Evolutionary conservation across 768 basidiomycete genomes (phyloP), one percentile per base, ranked within the genome.

Genomic region (Podaxis sp.): DNA sequence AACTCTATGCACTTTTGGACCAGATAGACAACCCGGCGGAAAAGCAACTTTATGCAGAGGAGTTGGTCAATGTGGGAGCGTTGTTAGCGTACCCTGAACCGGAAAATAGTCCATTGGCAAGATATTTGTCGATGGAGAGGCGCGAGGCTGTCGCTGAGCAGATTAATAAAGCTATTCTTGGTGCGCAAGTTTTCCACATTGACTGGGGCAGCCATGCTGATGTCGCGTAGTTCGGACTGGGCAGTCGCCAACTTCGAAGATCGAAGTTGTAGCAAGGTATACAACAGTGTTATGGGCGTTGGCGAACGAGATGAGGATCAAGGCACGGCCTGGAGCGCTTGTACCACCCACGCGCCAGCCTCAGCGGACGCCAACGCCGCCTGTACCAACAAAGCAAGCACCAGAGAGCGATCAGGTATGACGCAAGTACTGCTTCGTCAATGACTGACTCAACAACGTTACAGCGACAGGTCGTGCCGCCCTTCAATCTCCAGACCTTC

Each of bases 81-180:
- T 74, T 98, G 33, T 78, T 98, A 49, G 93, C 89, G n/a, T 97
- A 96, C 73, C 82, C 81, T 40, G 80, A 87, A 19, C 91, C 94
- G 0, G 92, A 93, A 68, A 83, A 78, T 40, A 93, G 93, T 67
- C 82, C 89, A 0, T 80, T 94, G 68, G 78, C 83, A 15, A 86
- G 82, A 59, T 98, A 96, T 74, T 73, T 97, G 64, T 82, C 83
- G 40, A 87, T 89, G 72, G 85, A 85, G 57, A 79, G 95, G 69
- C 83, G 95, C 63, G 89, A 91, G 65, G 85, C 84, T 4, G 83
- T 97, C 22, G 94, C 94, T 4, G 90, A 93, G 61, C 91, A 95
- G 75, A 87, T 98, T 46, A 91, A 96, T 66, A 81, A 85, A 49
- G 95, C 94, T 15, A 90, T 97, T 52, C 74, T 97, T 12, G 78